Evolutionary conservation across 805 yeast genomes (phyloP).

Genomic region (Yamadazyma paraphyllophila): DNA sequence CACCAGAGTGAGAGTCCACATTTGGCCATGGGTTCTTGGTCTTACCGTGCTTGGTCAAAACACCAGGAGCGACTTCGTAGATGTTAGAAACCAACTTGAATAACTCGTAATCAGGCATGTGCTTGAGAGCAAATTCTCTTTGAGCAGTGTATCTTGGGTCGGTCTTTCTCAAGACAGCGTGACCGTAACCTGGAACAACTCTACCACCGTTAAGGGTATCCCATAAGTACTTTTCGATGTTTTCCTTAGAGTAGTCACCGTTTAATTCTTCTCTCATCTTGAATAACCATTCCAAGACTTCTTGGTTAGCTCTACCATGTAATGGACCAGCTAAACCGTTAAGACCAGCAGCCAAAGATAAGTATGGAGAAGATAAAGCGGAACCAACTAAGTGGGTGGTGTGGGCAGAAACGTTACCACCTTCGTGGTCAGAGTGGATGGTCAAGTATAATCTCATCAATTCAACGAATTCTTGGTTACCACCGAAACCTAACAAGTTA

Average conservation of each 20-base stretch:
- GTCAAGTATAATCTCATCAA: constrained; percentile 71
- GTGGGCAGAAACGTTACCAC: constrained; percentile 83
- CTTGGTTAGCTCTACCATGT: constrained; percentile 85
- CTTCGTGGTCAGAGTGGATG: constrained; percentile 79
- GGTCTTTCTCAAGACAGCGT: constrained; percentile 79
- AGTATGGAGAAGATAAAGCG: constrained; percentile 72
- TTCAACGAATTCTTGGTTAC: constrained; percentile 60
- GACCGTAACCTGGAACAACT: constrained; percentile 88
- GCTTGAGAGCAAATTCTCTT: constrained; percentile 63
- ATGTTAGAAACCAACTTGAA: constrained; percentile 65
- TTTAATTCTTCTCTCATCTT: constrained; percentile 62
- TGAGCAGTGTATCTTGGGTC: constrained; percentile 80
- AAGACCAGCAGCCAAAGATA: constrained; percentile 75
- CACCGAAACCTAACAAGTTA: constrained; percentile 58
- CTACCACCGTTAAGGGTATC: constrained; percentile 65
- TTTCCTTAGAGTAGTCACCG: constrained; percentile 53
- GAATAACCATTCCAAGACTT: constrained; percentile 72
- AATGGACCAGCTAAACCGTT: constrained; percentile 85
- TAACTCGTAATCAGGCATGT: constrained; percentile 59
- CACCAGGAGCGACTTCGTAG: constrained; percentile 71
- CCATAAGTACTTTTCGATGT: constrained; percentile 71
- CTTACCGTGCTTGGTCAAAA: constrained; percentile 74
- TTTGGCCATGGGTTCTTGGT: constrained; percentile 85
- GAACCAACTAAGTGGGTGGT: constrained; percentile 81
- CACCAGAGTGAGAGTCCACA: constrained; percentile 79